Evolutionary conservation across 768 basidiomycete genomes (phyloP).

Genomic region (Coprinopsis strossmayeri): DNA sequence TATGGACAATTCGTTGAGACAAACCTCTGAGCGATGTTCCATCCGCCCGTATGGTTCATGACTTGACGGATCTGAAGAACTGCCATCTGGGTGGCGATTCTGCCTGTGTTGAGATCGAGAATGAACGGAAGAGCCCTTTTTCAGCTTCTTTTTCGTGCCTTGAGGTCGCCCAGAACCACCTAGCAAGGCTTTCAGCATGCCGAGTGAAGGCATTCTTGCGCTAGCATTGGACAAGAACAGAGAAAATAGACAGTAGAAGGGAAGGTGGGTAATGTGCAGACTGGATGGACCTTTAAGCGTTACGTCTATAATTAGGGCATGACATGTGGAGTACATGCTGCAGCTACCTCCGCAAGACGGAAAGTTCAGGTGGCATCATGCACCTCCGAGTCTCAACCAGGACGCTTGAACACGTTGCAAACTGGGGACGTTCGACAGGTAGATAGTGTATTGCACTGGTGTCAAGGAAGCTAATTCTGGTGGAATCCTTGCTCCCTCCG

Average conservation of each 20-base stretch:
- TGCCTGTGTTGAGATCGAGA: not conserved
- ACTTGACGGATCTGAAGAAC: not conserved
- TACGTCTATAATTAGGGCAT: no score
- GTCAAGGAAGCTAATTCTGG: no score
- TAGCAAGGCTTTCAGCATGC: not conserved
- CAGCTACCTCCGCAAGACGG: no score
- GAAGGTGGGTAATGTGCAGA: not conserved
- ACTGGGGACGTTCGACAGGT: no score
- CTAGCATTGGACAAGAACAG: no score
- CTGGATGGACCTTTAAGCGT: no score
- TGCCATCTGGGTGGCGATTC: not conserved
- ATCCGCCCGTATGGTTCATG: not conserved
- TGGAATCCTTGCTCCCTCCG: constrained; percentile 11
- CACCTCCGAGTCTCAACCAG: no score
- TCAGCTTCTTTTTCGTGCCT: not conserved
- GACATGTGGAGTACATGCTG: constrained; percentile 5
- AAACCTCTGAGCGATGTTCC: not conserved
- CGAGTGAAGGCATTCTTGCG: constrained; percentile 1
- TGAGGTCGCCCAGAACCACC: not conserved
- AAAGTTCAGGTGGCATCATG: no score
- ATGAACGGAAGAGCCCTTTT: not conserved
- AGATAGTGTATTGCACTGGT: no score
- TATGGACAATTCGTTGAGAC: not conserved
- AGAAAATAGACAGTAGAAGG: no score
- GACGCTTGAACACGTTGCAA: not conserved